phyloP scores from a whole-genome alignment of 768 basidiomycete genomes.

The Boletus reticuloceps region DNA sequence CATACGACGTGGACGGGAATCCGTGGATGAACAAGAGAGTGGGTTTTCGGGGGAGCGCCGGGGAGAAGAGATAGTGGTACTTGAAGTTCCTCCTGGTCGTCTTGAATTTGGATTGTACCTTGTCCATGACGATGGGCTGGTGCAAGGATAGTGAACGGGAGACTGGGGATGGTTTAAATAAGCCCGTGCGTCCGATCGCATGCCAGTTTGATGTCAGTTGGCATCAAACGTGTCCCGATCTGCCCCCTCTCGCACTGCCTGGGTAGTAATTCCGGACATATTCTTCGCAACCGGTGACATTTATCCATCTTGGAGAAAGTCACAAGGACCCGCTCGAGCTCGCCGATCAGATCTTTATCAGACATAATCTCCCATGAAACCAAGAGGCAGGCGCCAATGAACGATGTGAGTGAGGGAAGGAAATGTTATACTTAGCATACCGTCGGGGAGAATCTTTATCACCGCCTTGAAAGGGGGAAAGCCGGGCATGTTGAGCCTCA shows the following conservation, averaged over 20 bases:
- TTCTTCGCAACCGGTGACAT: conserved; percentile 1
- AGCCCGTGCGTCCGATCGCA: conserved; percentile 8
- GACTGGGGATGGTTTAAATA: conserved; percentile 7
- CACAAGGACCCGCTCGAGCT: neutral
- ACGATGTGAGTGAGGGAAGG: neutral
- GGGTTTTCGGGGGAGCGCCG: conserved; percentile 26
- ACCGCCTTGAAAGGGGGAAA: neutral
- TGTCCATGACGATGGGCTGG: conserved; percentile 21
- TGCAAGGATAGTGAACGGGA: neutral
- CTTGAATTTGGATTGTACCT: conserved; percentile 31
- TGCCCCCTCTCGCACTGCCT: conserved; percentile 14
- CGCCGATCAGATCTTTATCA: neutral
- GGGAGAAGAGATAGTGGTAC: conserved; percentile 36
- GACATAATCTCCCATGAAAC: neutral
- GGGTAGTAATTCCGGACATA: conserved; percentile 1
- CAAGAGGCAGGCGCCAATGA: no score
- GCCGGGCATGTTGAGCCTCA: neutral
- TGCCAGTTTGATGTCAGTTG: conserved; percentile 8
- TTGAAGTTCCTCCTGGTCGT: conserved; percentile 32
- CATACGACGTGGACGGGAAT: conserved; percentile 41
- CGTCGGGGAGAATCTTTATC: neutral
- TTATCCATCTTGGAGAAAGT: neutral
- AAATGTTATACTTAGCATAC: neutral
- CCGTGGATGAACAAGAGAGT: conserved; percentile 46
- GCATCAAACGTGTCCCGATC: conserved; percentile 20